Evolutionary conservation across 2,329 filamentous ascomycete species (phyloP).

Genomic region (Colletotrichum sp.): DNA sequence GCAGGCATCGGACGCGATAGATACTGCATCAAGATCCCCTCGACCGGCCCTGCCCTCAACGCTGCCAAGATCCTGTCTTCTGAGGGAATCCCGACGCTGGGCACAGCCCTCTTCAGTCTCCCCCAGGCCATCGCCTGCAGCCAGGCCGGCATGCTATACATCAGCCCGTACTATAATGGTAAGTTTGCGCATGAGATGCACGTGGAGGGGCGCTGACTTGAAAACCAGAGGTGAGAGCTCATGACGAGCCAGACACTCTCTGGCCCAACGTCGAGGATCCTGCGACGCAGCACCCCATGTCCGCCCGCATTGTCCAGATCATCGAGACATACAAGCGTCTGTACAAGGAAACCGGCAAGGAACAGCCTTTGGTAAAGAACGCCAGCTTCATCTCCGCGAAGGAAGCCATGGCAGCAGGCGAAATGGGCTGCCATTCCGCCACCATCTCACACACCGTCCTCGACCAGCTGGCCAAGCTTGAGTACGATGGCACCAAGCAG

Average conservation of each 20-base stretch:
- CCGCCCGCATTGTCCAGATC: constrained; percentile 52
- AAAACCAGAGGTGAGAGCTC: constrained; percentile 44
- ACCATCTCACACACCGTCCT: constrained; percentile 47
- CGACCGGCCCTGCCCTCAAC: constrained; percentile 50
- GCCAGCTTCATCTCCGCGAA: constrained; percentile 48
- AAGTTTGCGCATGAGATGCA: background rate
- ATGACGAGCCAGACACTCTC: constrained; percentile 41
- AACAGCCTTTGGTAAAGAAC: constrained; percentile 52
- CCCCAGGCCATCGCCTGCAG: constrained; percentile 54
- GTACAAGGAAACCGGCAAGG: constrained; percentile 50
- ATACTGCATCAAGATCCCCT: constrained; percentile 57
- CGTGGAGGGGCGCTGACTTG: background rate
- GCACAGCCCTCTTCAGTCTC: constrained; percentile 51
- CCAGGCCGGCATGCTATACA: constrained; percentile 51
- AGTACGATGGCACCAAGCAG: constrained; percentile 39
- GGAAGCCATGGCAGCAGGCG: constrained; percentile 50
- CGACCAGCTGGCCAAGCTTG: constrained; percentile 40
- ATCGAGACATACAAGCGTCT: constrained; percentile 50
- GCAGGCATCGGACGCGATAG: constrained; percentile 49
- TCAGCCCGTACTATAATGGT: constrained; percentile 57
- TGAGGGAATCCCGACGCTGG: constrained; percentile 52
- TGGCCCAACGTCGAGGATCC: constrained; percentile 53
- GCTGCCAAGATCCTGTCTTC: constrained; percentile 44
- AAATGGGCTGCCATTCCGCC: constrained; percentile 50
- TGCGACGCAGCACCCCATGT: constrained; percentile 51